Percentiles rank a stretch among this genome's conserved stretches.
Evolutionary conservation across 1,284 basidiomycete genomes (phyloP).

Genomic region (Ustilago curta): DNA sequence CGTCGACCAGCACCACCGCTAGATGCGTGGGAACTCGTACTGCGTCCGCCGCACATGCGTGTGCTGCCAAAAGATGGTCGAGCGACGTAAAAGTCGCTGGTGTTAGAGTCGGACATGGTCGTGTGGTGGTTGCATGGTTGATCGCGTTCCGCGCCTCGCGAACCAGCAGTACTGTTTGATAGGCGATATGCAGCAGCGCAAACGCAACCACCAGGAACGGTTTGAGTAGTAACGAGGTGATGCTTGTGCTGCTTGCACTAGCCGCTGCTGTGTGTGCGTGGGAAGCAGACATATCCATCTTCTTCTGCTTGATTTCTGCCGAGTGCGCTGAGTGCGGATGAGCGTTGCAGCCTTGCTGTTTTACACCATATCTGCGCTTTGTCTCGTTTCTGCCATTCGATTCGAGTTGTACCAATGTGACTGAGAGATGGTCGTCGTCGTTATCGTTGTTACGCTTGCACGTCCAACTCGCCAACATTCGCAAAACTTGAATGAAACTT

Average conservation of each 20-base stretch:
- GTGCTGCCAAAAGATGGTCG: slow-evolving; percentile 14
- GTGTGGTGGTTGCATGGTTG: background rate
- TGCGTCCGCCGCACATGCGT: slow-evolving; percentile 2
- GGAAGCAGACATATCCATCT: no score
- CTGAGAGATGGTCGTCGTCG: slow-evolving; percentile 1
- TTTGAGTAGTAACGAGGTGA: slow-evolving; percentile 21
- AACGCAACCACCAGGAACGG: slow-evolving; percentile 31
- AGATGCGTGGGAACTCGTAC: slow-evolving; percentile 31
- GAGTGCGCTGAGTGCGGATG: slow-evolving; percentile 1
- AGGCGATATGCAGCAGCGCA: slow-evolving; percentile 24
- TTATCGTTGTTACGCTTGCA: background rate
- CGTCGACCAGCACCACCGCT: slow-evolving; percentile 32
- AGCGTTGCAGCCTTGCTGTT: slow-evolving; percentile 1
- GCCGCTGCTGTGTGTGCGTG: background rate
- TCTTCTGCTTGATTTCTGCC: background rate
- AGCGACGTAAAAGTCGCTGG: slow-evolving; percentile 15
- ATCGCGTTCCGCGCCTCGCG: background rate
- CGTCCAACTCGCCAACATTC: slow-evolving; percentile 1
- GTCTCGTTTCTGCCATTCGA: background rate
- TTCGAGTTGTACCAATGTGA: background rate
- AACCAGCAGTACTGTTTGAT: slow-evolving; percentile 16
- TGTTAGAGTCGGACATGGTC: background rate
- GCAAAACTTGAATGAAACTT: background rate
- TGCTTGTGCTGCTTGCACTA: background rate
- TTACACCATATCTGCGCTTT: slow-evolving; percentile 6